A percentile compares a stretch with the other conserved stretches of the same genome.
Evolutionary conservation across 192 early-diverging fungal genomes (phyloP).

Genomic region (Coemansia sp.): DNA sequence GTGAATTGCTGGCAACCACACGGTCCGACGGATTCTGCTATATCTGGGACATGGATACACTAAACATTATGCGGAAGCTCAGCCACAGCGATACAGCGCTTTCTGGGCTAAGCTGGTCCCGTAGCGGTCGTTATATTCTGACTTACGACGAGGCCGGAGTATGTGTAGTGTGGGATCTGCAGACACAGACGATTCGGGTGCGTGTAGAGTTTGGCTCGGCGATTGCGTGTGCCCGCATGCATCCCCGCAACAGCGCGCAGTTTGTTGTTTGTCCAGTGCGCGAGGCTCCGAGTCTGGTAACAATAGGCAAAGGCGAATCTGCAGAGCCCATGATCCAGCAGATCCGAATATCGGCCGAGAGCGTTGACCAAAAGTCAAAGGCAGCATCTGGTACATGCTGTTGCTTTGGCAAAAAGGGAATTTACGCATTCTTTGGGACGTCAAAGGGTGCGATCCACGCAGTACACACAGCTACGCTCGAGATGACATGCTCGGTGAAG

Average conservation of each 20-base stretch:
- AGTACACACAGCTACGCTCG: slow-evolving; percentile 39
- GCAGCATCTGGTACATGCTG: slow-evolving; percentile 48
- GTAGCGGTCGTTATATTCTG: slow-evolving; percentile 73
- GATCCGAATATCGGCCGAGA: slow-evolving; percentile 22
- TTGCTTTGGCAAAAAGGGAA: slow-evolving; percentile 55
- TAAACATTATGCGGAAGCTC: slow-evolving; percentile 68
- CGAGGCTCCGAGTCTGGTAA: slow-evolving; percentile 44
- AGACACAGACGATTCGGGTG: slow-evolving; percentile 53
- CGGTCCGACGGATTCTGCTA: slow-evolving; percentile 74
- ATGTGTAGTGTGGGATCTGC: slow-evolving; percentile 87
- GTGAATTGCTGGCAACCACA: slow-evolving; percentile 80
- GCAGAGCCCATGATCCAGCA: slow-evolving; percentile 9
- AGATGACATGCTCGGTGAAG: slow-evolving; percentile 28
- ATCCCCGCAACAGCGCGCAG: slow-evolving; percentile 63
- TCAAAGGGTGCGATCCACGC: slow-evolving; percentile 29
- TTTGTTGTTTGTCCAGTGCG: slow-evolving; percentile 34
- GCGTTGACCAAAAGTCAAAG: slow-evolving; percentile 29
- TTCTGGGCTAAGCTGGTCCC: slow-evolving; percentile 82
- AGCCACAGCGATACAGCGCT: slow-evolving; percentile 74
- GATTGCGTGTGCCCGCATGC: slow-evolving; percentile 70
- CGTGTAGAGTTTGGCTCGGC: slow-evolving; percentile 70
- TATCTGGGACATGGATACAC: slow-evolving; percentile 89
- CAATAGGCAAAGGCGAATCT: slow-evolving; percentile 4
- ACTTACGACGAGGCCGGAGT: slow-evolving; percentile 78
- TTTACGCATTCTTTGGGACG: slow-evolving; percentile 34